Percentiles rank a stretch among this genome's conserved stretches.
Evolutionary conservation across 768 basidiomycete genomes (phyloP).

Genomic region (Sporobolomyces pararoseus): DNA sequence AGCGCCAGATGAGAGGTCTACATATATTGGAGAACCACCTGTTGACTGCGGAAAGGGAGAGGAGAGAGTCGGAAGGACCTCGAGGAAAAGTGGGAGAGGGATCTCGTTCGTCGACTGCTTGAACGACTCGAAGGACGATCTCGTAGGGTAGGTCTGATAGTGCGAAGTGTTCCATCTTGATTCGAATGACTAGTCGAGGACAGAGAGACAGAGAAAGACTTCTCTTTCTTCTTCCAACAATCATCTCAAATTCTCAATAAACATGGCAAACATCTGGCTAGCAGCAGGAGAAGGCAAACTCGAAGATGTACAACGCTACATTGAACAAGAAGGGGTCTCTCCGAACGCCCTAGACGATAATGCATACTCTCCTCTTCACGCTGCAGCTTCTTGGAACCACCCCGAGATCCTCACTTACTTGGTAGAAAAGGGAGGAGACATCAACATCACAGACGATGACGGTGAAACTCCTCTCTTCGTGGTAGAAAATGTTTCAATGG

Average conservation of each 20-base stretch:
- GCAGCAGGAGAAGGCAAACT: constrained; percentile 52
- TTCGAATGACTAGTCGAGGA: background rate
- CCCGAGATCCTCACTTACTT: constrained; percentile 51
- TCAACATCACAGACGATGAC: constrained; percentile 52
- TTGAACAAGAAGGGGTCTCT: constrained; percentile 21
- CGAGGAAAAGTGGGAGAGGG: constrained; percentile 26
- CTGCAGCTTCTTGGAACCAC: constrained; percentile 53
- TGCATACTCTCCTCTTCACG: constrained; percentile 48
- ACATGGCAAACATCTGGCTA: constrained; percentile 50
- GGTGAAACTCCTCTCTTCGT: constrained; percentile 54
- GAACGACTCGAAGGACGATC: constrained; percentile 6
- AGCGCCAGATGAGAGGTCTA: constrained; percentile 12
- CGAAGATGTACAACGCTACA: constrained; percentile 47
- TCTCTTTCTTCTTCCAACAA: background rate
- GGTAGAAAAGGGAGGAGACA: constrained; percentile 50
- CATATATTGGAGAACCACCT: constrained; percentile 16
- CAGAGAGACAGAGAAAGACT: background rate
- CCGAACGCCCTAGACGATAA: constrained; percentile 39
- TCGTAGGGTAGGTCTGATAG: constrained; percentile 24
- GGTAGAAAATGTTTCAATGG: constrained; percentile 50
- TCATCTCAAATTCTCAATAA: background rate
- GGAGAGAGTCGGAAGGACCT: constrained; percentile 21
- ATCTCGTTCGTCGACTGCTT: constrained; percentile 18
- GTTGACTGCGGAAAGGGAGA: background rate
- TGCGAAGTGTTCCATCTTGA: constrained; percentile 4